Base-by-base conservation (phyloP, 2,329 filamentous ascomycete species). In the Cercospora brassicicola region DNA sequence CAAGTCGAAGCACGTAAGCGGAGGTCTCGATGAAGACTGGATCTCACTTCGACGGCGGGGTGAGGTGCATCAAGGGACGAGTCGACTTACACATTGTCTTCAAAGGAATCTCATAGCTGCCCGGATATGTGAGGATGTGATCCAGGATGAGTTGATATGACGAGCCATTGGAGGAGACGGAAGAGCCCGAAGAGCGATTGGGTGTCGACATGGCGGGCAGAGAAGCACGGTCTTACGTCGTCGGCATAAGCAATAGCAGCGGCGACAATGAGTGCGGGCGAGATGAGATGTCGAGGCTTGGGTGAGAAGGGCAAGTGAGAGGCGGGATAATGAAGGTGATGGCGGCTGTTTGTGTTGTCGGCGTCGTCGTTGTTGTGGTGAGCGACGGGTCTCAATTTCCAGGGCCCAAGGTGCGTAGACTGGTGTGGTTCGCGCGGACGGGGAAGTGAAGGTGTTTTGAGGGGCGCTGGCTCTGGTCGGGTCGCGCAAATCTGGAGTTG, bases 21-120 rank as follows among this genome's bases (percentile, higher is more conserved):
- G 15, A 5, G 15, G 33, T 36, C 33, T 23, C 23, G 23, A 23
- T 23, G 23, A 23, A 23, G 23, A 23, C 23, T 23, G 23, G 23
- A 23, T 23, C 23, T 23, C 23, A 23, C 23, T 23, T 23, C 23
- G 23, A 23, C 23, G 23, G 23, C 23, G 23, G 23, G 23, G 15
- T 36, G 33, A 11, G 33, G 10, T 36, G 5, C 11, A 36, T 11
- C 33, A 7, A 6, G 36, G 7, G 11, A n/a, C 45, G 45, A 51
- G 45, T 23, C 20, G 3, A 51, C 45, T 51, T 51, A 51, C 45
- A 90, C 86, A 90, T 90, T 70, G 87, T 89, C 66, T 88, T 85
- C 30, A 90, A 82, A 20, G 88, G 88, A 33, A 90, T 87, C 73
- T 90, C 88, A 75, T 90, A 90, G 72, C 83, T 86, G 73, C 83